Evolutionary conservation across 129 eudicot species (phyloP).

Genomic region (Artemisia argyi): DNA sequence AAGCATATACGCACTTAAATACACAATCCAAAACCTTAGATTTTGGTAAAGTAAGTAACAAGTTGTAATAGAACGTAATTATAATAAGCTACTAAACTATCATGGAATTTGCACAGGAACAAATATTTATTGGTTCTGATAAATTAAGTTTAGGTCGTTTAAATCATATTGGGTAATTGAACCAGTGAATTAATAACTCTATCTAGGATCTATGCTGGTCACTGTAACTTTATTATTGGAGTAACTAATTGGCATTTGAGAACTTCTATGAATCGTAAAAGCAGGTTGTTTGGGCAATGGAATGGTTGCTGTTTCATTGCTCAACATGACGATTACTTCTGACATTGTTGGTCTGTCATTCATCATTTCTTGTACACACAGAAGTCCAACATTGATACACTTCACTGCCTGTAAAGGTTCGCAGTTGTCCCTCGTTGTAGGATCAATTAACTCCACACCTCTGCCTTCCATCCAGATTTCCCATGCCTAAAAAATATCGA

Average conservation of each 20-base stretch:
- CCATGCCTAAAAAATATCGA: constrained; percentile 20
- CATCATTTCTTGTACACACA: constrained; percentile 39
- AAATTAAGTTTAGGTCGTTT: too few relatives aligned
- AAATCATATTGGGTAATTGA: not conserved
- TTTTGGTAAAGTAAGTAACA: too few relatives aligned
- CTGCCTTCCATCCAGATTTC: constrained; percentile 35
- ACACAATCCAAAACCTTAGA: too few relatives aligned
- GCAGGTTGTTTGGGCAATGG: constrained; percentile 38
- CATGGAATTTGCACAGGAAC: too few relatives aligned
- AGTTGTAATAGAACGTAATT: too few relatives aligned
- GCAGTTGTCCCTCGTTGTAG: constrained; percentile 18
- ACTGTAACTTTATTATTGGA: constrained; percentile 37
- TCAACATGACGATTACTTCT: constrained; percentile 32
- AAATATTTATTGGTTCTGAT: too few relatives aligned
- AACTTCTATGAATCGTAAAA: constrained; percentile 26
- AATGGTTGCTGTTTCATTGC: constrained; percentile 32
- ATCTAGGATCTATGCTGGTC: constrained; percentile 25
- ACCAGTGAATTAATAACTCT: not conserved
- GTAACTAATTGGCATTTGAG: constrained; percentile 5
- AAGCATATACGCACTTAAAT: too few relatives aligned
- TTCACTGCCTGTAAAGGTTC: constrained; percentile 24
- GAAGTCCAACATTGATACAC: constrained; percentile 34
- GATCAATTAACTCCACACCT: constrained; percentile 32
- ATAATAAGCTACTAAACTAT: too few relatives aligned
- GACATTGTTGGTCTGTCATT: constrained; percentile 38